Base-by-base conservation (phyloP, 2,329 filamentous ascomycete species). In the Cercospora sp. region DNA sequence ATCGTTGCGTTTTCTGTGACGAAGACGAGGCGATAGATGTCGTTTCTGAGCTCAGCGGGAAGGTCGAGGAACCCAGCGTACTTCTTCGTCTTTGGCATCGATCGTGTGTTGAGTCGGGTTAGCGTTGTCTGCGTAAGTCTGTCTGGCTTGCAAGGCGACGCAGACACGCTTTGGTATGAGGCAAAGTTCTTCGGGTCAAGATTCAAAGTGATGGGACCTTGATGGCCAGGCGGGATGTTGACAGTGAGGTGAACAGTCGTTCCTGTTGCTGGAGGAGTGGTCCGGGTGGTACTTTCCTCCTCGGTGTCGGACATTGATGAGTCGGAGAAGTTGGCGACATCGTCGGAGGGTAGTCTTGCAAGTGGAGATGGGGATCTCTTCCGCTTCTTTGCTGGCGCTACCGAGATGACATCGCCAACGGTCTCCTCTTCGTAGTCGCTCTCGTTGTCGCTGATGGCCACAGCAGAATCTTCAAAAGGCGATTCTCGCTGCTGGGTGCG, bases 21-120 rank as follows among this genome's bases (percentile, higher is more conserved):
- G 60, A 85, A 83, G 9, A 82, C 67, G 8, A 78, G 69, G 3
- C 79, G 77, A 70, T 86, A 86, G 42, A 85, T 77, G 18, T 80
- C 78, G 68, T 84, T 83, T 13, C 84, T 79, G 4, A 86, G 69
- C 70, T 85, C 84, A 12, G 73, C 67, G 5, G 81, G 79, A 0
- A 82, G 71, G 65, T 78, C 77, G 23, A 80, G 73, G 67, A 70
- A 70, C 28, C 70, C 69, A 9, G 69, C 68, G 48, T 64, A 67
- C 55, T 68, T 70, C n/a, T 51, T 69, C 31, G 31, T 66, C 60
- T 67, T 73, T 33, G 71, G 64, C 30, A 61, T 58, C 4, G 71
- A 73, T 23, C 71, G 69, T 16, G 71, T 64, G 64, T 69, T 73
- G 39, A 72, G 45, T 8, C 71, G 60, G 18, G 67, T 67, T 18